phyloP scores from a whole-genome alignment of 116 monocot species.

The Cymodocea nodosa region DNA sequence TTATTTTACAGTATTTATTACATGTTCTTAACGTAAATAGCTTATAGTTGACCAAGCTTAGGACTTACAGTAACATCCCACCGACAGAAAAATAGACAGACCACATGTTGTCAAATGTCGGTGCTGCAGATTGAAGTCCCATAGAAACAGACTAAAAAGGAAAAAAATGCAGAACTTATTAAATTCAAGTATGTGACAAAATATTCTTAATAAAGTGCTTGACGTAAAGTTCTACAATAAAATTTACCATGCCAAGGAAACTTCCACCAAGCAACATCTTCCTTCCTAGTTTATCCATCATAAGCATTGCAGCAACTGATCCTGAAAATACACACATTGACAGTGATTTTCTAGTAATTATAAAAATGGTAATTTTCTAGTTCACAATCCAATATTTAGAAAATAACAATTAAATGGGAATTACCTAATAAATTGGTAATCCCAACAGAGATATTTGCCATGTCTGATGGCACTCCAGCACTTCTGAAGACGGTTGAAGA shows the following conservation, averaged over 20 bases:
- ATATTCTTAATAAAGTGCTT: not conserved
- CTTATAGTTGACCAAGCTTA: not conserved
- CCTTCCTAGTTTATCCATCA: conserved; percentile 96
- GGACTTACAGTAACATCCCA: conserved; percentile 81
- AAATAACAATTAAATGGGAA: not conserved
- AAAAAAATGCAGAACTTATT: not conserved
- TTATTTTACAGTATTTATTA: too few species aligned
- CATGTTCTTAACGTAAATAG: not conserved
- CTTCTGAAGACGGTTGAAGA: conserved; percentile 79
- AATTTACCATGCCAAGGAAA: conserved; percentile 79
- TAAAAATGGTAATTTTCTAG: too few species aligned
- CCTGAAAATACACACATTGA: conserved; percentile 24
- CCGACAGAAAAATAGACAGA: conserved; percentile 78
- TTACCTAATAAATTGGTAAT: conserved; percentile 76
- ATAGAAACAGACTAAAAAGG: conserved; percentile 59
- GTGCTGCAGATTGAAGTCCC: conserved; percentile 61
- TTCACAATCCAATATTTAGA: not conserved
- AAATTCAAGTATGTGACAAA: not conserved
- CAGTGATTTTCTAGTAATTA: not conserved
- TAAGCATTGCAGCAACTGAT: conserved; percentile 67
- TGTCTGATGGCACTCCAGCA: conserved; percentile 67
- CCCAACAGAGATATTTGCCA: conserved; percentile 80
- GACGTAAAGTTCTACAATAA: not conserved
- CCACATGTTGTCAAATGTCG: conserved; percentile 33
- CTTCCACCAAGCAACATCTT: conserved; percentile 70